These are phyloP conservation scores for Sarocladium oryzae DNA, from an alignment of 2,329 filamentous ascomycete species.

Conservation along the genomic window DNA sequence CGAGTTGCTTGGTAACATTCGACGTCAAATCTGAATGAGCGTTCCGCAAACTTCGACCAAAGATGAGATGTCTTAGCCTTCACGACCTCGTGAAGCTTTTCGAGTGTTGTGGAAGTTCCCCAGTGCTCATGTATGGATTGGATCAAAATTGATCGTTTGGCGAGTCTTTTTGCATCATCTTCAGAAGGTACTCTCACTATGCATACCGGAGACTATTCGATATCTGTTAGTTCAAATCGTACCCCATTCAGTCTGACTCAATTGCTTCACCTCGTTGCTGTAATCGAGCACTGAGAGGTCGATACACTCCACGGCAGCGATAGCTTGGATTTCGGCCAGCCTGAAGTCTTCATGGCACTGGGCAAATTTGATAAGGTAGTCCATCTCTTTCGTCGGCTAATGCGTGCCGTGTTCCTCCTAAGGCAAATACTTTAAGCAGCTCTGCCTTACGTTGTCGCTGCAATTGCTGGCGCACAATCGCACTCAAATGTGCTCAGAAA, in stretches of 20 bases:
- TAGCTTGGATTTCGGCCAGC: conserved; percentile 71
- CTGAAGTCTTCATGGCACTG: conserved; percentile 92
- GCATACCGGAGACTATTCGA: conserved; percentile 73
- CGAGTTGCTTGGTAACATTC: conserved; percentile 77
- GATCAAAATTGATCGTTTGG: conserved; percentile 71
- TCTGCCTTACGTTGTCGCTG: no score
- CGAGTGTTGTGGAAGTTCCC: conserved; percentile 64
- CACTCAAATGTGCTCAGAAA: not conserved
- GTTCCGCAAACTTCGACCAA: conserved; percentile 59
- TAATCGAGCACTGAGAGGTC: conserved; percentile 71
- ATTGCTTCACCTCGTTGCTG: conserved; percentile 56
- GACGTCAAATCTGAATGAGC: conserved; percentile 76
- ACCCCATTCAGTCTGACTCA: conserved; percentile 6
- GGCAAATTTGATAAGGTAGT: conserved; percentile 84
- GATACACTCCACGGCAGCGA: conserved; percentile 63
- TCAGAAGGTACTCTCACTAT: conserved; percentile 63
- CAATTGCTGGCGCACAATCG: not conserved
- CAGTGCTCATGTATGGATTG: conserved; percentile 86
- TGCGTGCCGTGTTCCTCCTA: not conserved
- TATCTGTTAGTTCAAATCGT: conserved; percentile 15
- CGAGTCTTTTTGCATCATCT: conserved; percentile 57
- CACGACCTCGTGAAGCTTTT: conserved; percentile 62
- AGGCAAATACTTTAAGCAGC: not conserved
- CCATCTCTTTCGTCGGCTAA: conserved; percentile 35
- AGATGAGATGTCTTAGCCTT: conserved; percentile 49